Percentiles rank a stretch among this genome's conserved stretches.
Conservation (phyloP, 441 rosid genomes). For the Erodium texanum region DNA sequence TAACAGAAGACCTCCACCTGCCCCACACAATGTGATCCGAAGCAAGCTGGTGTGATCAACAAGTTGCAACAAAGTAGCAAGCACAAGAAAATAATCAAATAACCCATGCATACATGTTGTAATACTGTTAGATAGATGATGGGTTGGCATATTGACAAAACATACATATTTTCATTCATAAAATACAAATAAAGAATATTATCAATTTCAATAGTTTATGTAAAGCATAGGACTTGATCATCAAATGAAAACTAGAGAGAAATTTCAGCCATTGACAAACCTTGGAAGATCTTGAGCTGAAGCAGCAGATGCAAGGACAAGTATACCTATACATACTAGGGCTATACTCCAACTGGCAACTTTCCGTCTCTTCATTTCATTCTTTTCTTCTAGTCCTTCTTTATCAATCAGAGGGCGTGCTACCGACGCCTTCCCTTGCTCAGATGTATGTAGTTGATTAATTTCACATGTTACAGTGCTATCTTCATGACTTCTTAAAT, state of each 20-base stretch:
- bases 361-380: conserved; percentile 39
- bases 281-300: conserved; percentile 46
- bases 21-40: conserved; percentile 33
- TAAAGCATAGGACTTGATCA: background rate
- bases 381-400: conserved; percentile 27
- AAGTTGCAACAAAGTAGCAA: background rate
- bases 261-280: conserved; percentile 21
- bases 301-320: conserved; percentile 54
- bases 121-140: no score
- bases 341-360: conserved; percentile 57
- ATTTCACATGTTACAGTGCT: conserved; percentile 25
- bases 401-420: conserved; percentile 37
- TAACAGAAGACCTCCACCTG: conserved; percentile 49
- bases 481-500: conserved; percentile 13
- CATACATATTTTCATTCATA: background rate
- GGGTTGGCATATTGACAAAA: no score
- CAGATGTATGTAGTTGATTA: conserved; percentile 22
- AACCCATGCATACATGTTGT: no score
- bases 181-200: no score
- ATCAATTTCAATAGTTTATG: background rate
- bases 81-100: background rate
- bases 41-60: conserved; percentile 36
- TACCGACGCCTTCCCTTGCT: conserved; percentile 24
- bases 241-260: background rate
- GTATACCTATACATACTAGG: conserved; percentile 42